Evolutionary conservation across 345 rosid genomes (phyloP).

Genomic region (Murraya paniculata): DNA sequence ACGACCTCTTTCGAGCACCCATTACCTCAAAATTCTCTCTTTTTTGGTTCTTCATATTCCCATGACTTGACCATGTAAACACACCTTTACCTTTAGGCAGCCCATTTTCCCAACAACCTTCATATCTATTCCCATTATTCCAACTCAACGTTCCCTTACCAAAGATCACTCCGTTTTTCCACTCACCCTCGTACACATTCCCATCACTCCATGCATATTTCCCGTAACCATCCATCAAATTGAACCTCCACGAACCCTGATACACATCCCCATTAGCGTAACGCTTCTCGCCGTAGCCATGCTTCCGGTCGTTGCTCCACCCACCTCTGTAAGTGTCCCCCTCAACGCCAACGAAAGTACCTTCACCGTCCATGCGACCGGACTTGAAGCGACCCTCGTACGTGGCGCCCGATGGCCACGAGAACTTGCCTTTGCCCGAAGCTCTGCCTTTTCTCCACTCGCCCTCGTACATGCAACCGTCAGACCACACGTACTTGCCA

Average conservation of each 20-base stretch:
- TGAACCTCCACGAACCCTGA: slow-evolving; percentile 79
- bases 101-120: slow-evolving; percentile 94
- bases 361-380: slow-evolving; percentile 90
- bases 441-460: slow-evolving; percentile 97
- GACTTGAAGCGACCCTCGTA: slow-evolving; percentile 90
- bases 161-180: slow-evolving; percentile 79
- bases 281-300: slow-evolving; percentile 74
- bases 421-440: slow-evolving; percentile 89
- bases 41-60: slow-evolving; percentile 56
- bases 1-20: slow-evolving; percentile 58
- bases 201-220: slow-evolving; percentile 88
- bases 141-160: slow-evolving; percentile 75
- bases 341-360: slow-evolving; percentile 83
- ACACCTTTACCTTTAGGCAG: slow-evolving; percentile 76
- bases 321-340: slow-evolving; percentile 85
- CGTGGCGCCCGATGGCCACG: slow-evolving; percentile 99
- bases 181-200: slow-evolving; percentile 84
- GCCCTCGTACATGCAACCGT: slow-evolving; percentile 98
- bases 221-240: slow-evolving; percentile 84
- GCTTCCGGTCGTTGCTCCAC: slow-evolving; percentile 80
- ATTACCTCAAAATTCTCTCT: slow-evolving; percentile 28
- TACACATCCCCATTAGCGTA: slow-evolving; percentile 91
- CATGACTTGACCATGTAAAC: slow-evolving; percentile 72
- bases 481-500: slow-evolving; percentile 92
- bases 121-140: slow-evolving; percentile 79